Conservation (phyloP, 352 stramenopile species). For the Phytophthora agathidicida region DNA sequence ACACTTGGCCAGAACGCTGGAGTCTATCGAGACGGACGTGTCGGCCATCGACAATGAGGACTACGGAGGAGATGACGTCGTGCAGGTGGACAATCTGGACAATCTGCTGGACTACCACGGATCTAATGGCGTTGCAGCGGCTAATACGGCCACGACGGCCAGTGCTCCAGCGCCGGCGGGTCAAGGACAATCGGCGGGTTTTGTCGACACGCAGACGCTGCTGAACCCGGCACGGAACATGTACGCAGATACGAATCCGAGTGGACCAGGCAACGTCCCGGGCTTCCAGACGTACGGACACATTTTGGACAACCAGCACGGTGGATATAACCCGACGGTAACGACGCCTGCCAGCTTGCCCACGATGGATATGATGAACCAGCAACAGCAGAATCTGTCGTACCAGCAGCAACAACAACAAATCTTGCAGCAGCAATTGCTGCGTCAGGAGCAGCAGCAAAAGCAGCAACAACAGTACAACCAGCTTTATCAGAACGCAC, state of each 20-base stretch:
- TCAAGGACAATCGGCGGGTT: conserved; percentile 34
- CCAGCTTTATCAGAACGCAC: conserved; percentile 62
- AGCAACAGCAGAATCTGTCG: conserved; percentile 42
- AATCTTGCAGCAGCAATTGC: conserved; percentile 56
- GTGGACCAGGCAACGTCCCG: background rate
- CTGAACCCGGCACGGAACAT: conserved; percentile 64
- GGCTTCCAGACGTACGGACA: conserved; percentile 44
- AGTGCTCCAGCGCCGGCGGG: conserved; percentile 1
- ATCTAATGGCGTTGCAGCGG: conserved; percentile 24
- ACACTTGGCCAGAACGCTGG: conserved; percentile 74
- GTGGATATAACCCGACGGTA: conserved; percentile 34
- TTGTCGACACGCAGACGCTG: conserved; percentile 73
- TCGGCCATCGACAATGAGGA: conserved; percentile 83
- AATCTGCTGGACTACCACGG: conserved; percentile 84
- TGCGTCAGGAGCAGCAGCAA: conserved; percentile 62
- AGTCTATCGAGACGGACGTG: conserved; percentile 86
- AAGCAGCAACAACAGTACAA: conserved; percentile 64
- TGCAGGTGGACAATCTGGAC: conserved; percentile 86
- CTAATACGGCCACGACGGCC: conserved; percentile 5
- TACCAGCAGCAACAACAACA: conserved; percentile 53
- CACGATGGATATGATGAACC: conserved; percentile 42
- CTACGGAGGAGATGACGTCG: conserved; percentile 81
- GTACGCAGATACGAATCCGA: conserved; percentile 50
- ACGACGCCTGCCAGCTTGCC: conserved; percentile 20
- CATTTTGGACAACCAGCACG: conserved; percentile 26